Base-by-base conservation (phyloP, 768 basidiomycete species). In the Pleurotus sapidus region DNA sequence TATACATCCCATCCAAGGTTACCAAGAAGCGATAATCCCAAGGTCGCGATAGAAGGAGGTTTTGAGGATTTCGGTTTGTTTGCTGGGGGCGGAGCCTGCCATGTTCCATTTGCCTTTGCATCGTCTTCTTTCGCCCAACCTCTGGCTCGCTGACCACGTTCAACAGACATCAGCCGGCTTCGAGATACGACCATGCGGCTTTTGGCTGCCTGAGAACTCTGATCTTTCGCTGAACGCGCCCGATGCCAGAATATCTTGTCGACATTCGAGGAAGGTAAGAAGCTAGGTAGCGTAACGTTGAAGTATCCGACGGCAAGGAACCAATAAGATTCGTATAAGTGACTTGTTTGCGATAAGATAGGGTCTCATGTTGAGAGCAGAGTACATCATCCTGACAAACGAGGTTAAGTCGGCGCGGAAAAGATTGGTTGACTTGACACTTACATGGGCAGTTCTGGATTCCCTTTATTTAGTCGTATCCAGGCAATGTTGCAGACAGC, bases 1-100 rank as follows among this genome's bases (percentile, higher is more conserved):
- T 83, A 74, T 93, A 94, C 27, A 87, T 88, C 3, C 83, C 87
- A 67, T 93, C 91, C 54, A 93, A 74, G 66, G 66, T 92, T 93
- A 1, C 92, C 91, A n/a, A 93, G 77, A 59, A 95, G 77, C 4
- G 91, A 94, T 46, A 93, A 71, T 0, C 91, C 92, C 57, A 93
- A 79, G 48, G 94, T 75, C 8, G 88, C 89, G 1, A 70, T 69
- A 1, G 84, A 84, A 20, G 89, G 84, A 1, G 75, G 72, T 51
- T 74, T 71, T 49, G 69, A 62, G 57, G 49, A 47, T 46, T 59
- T 59, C 56, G 48, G 38, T n/a, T 39, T 30, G 40, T 59, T 34
- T 15, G 59, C 30, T 24, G 65, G 46, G 5, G 66, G 66, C 46
- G 71, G 63, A 4, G 74, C 60, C 25, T 72, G 71, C 69, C 73